Percentiles rank a stretch among this genome's conserved stretches.
Conservation (phyloP, 73 alveolate species). For the Halteria grandinella region DNA sequence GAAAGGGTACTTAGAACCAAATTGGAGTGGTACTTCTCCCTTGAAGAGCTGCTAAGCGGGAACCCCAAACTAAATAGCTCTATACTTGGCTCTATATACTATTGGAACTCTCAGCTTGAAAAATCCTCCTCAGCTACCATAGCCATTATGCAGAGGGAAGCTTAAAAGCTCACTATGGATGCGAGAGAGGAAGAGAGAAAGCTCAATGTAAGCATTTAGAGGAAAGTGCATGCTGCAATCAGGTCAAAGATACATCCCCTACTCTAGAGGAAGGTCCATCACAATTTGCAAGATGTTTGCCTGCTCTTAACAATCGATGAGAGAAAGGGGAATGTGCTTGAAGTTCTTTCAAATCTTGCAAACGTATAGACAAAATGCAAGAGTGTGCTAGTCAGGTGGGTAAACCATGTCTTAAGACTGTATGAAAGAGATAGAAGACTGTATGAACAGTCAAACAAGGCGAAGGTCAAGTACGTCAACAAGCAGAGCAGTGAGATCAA, state of each 20-base stretch:
- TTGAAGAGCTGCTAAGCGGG: slow-evolving; percentile 20
- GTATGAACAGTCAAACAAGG: slow-evolving; percentile 4
- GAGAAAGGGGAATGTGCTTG: slow-evolving; percentile 1
- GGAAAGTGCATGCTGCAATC: neutral
- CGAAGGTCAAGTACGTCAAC: neutral
- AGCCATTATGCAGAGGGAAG: neutral
- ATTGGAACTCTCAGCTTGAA: neutral
- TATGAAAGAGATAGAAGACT: slow-evolving; percentile 2
- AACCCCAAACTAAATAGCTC: slow-evolving; percentile 8
- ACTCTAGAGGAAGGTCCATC: slow-evolving; percentile 16
- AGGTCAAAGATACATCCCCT: slow-evolving; percentile 14
- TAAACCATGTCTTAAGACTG: slow-evolving; percentile 18
- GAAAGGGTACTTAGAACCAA: neutral
- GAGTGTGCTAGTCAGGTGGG: slow-evolving; percentile 51
- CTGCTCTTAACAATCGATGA: slow-evolving; percentile 20
- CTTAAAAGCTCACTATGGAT: neutral
- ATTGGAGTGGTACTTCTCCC: slow-evolving; percentile 35
- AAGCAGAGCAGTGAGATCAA: too few species aligned
- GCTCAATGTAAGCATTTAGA: slow-evolving; percentile 5
- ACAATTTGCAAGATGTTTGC: slow-evolving; percentile 31
- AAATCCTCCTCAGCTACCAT: neutral
- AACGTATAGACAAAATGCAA: slow-evolving; percentile 5
- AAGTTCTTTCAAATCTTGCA: slow-evolving; percentile 9
- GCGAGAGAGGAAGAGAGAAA: neutral
- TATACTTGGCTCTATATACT: neutral